Conservation (phyloP, 1,284 basidiomycete genomes). For the Cutaneotrichosporon dermatis region DNA sequence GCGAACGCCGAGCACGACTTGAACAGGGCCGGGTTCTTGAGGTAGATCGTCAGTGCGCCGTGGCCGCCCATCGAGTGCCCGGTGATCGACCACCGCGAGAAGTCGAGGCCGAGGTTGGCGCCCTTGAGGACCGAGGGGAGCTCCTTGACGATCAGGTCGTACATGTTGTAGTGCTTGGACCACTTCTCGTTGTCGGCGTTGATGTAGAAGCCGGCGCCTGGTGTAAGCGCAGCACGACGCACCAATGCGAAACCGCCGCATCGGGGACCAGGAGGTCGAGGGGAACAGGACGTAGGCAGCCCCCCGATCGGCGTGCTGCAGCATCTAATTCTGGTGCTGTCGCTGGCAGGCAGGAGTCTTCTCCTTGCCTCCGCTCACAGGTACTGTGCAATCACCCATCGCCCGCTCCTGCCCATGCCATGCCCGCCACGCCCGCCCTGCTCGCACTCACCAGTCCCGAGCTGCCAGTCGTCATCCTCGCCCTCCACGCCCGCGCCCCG, state of each 20-base stretch:
- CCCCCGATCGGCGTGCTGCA: no score
- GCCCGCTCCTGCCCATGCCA: no score
- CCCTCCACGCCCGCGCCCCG: slow-evolving; percentile 84
- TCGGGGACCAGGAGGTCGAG: no score
- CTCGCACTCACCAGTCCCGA: slow-evolving; percentile 63
- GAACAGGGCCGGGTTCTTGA: slow-evolving; percentile 65
- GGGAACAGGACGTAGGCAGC: no score
- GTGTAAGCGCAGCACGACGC: not conserved
- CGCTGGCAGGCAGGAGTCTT: no score
- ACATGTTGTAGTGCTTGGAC: slow-evolving; percentile 85
- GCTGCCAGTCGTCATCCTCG: slow-evolving; percentile 85
- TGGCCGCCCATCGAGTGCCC: slow-evolving; percentile 95
- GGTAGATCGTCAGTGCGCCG: slow-evolving; percentile 87
- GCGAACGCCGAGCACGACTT: slow-evolving; percentile 90
- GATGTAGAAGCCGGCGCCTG: slow-evolving; percentile 88
- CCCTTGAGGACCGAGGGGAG: slow-evolving; percentile 70
- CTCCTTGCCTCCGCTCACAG: no score
- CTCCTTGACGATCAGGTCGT: slow-evolving; percentile 73
- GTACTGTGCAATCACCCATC: no score
- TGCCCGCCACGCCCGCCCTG: not conserved
- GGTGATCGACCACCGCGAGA: slow-evolving; percentile 60
- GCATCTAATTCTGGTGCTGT: no score
- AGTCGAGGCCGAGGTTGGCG: slow-evolving; percentile 58
- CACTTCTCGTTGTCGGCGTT: slow-evolving; percentile 78
- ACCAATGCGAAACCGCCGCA: no score